phyloP scores from a whole-genome alignment of 2,329 filamentous ascomycete genomes.

The Fusarium multiceps region DNA sequence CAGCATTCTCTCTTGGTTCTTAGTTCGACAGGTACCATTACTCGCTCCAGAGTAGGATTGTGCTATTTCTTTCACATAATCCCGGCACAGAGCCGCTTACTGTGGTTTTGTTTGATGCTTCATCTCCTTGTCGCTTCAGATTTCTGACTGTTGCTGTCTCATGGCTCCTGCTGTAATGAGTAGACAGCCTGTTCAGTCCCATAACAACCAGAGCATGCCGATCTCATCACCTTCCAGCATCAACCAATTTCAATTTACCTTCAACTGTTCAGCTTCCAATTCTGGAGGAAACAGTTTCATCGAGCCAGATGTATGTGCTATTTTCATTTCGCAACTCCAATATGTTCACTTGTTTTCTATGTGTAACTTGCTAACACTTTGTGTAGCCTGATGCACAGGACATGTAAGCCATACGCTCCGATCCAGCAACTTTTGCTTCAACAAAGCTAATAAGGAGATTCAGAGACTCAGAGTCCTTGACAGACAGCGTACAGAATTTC shows the following conservation, averaged over 20 bases:
- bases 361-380: constrained; percentile 33
- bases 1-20: constrained; percentile 21
- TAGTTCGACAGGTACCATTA: constrained; percentile 23
- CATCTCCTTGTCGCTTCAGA: background rate
- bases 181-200: constrained; percentile 18
- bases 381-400: constrained; percentile 38
- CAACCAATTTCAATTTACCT: constrained; percentile 50
- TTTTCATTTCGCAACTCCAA: background rate
- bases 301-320: constrained; percentile 49
- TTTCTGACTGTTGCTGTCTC: constrained; percentile 2
- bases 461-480: constrained; percentile 52
- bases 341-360: background rate
- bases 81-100: constrained; percentile 1
- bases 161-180: constrained; percentile 31
- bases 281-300: constrained; percentile 48
- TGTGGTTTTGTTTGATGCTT: constrained; percentile 3
- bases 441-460: constrained; percentile 27
- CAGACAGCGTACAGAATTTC: constrained; percentile 56
- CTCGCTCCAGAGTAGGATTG: constrained; percentile 9
- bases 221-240: constrained; percentile 31
- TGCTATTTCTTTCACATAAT: constrained; percentile 11
- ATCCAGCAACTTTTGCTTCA: background rate
- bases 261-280: constrained; percentile 44
- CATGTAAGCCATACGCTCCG: constrained; percentile 36
- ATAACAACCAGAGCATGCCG: constrained; percentile 25